These are phyloP conservation scores for Athelia sp. DNA, from an alignment of 1,284 basidiomycete genomes.

Conservation along the genomic window DNA sequence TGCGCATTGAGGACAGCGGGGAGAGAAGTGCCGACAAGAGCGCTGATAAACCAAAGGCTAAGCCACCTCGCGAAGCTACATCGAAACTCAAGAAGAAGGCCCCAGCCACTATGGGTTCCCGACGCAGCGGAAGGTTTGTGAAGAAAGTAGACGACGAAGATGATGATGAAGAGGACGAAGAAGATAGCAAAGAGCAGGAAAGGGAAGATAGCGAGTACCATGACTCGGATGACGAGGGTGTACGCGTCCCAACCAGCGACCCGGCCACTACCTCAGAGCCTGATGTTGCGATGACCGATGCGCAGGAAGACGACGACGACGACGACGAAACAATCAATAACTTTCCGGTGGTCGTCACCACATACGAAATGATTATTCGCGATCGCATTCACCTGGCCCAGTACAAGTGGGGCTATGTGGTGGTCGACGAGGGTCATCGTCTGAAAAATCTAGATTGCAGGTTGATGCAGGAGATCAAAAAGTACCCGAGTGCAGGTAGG, in stretches of 20 bases:
- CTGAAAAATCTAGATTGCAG: conserved; percentile 91
- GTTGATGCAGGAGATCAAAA: conserved; percentile 89
- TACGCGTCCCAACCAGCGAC: neutral
- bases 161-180: conserved; percentile 14
- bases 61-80: conserved; percentile 8
- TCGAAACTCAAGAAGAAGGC: conserved; percentile 18
- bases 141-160: conserved; percentile 8
- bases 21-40: neutral
- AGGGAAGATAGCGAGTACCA: conserved; percentile 4
- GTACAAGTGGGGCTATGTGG: conserved; percentile 88
- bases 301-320: neutral
- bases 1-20: conserved; percentile 26
- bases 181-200: conserved; percentile 9
- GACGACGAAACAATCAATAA: conserved; percentile 11
- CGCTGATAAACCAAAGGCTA: neutral
- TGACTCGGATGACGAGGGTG: neutral
- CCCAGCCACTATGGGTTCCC: conserved; percentile 4
- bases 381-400: conserved; percentile 66
- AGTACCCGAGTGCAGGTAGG: conserved; percentile 79
- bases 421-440: conserved; percentile 94
- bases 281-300: conserved; percentile 16
- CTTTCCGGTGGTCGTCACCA: conserved; percentile 87
- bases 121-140: neutral
- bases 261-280: conserved; percentile 1
- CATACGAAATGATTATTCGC: conserved; percentile 90